Evolutionary conservation across 257 asterid species (phyloP), one percentile per base, ranked within the genome.

Genomic region (Cruciata laevipes): DNA sequence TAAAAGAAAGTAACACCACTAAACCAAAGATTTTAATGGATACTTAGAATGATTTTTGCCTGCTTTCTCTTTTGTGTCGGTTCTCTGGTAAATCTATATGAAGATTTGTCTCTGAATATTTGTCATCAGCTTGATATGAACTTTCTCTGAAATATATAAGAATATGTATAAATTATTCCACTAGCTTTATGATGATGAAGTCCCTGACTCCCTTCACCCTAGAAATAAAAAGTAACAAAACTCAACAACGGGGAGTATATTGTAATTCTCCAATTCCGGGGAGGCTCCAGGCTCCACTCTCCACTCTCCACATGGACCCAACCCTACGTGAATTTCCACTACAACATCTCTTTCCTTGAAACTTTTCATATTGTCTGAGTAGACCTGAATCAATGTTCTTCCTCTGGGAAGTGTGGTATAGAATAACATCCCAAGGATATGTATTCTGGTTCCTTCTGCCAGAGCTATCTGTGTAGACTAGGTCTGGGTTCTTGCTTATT

Each of bases 251-350:
- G 64, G 66, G 25, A 32, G 30, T n/a, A n/a, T n/a, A 87, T 66
- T 91, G 97, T 71, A 89, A 92, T 81, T 89, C 98, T 25, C 97
- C 97, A 33, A 89, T 86, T 75, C 97, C 96, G 0, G 97, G 96
- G 68, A 86, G 89, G 68, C 83, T 83, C 98, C 97, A 89, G 21
- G 95, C 83, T 21, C 96, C 94, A 7, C 90, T 81, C 98, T 90
- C 53, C 88, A 83, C 82, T 93, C 97, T 72, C 96, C 97, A 68
- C 96, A 87, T 30, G 98, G 98, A 64, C 98, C 98, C 95, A 93
- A 76, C 9, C 98, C 97, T 58, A 92, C 97, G 85, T 92, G 98
- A 31, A 92, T 71, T 74, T 89, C 98, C 86, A 63, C 88, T 62
- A 93, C 81, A 71, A 87, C 85, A 1, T 77, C 70, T 76, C 83